Base-by-base conservation (phyloP, 345 rosid species). In the Salix exigua region DNA sequence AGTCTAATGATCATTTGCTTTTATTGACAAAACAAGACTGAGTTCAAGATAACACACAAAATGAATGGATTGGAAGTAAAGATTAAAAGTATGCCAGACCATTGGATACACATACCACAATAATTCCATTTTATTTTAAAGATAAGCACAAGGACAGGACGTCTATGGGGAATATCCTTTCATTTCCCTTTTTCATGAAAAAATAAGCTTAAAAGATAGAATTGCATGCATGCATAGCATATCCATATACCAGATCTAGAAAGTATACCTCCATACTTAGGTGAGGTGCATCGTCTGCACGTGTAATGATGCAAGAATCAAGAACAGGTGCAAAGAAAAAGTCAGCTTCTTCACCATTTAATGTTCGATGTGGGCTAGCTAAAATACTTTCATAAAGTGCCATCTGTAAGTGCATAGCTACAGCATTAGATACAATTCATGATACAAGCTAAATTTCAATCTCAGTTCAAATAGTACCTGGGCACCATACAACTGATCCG, bases 251-350 rank as follows among this genome's bases (percentile, higher is more conserved):
- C 2, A 62, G 72, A 46, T 63, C 14, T 35, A 55, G 70, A 42
- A 76, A 76, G 68, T 58, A 51, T 79, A 95, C 99, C 98, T 85
- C 73, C 94, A 88, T 42, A 77, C 81, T 88, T 74, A 95, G 60
- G 85, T 95, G 98, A 62, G 99, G 98, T 60, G 96, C 90, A 88
- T 95, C 99, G 48, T 87, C 92, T 73, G 96, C 99, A 67, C 98
- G 98, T 35, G 87, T 88, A 71, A 95, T 95, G 76, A 95, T 95
- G 86, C 99, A 95, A 1, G 98, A 86, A 86, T 95, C 99, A 82
- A 95, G 94, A 88, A 93, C 96, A 70, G 99, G 99, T 78, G 93
- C 99, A 80, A 91, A 95, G 91, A 93, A 95, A 84, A 83, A 95
- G 67, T 95, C 99, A 38, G 99, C 99, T 79, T 95, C 99, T 55